Evolutionary conservation across 306 rosid species (phyloP).

Genomic region (Prosopis cineraria): DNA sequence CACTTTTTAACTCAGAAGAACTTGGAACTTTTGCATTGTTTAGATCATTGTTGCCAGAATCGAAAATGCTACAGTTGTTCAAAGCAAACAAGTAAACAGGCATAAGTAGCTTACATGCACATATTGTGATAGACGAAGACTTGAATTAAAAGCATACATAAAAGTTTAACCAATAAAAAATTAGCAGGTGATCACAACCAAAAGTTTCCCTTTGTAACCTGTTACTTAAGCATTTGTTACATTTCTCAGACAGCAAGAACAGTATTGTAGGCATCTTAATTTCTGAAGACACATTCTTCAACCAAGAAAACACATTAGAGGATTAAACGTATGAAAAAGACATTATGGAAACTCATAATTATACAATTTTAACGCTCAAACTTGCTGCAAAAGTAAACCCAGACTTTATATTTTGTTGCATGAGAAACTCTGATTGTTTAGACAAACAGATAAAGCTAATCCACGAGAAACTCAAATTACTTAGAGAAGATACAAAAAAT

Average conservation of each 20-base stretch:
- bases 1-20: slow-evolving; percentile 67
- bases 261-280: not conserved
- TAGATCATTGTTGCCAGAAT: slow-evolving; percentile 61
- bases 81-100: slow-evolving; percentile 24
- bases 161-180: not conserved
- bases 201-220: not conserved
- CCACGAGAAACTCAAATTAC: not conserved
- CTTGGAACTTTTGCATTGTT: slow-evolving; percentile 52
- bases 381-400: not conserved
- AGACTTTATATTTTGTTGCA: not conserved
- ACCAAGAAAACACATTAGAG: not conserved
- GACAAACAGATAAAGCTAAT: not conserved
- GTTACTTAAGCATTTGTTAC: not conserved
- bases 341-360: slow-evolving; percentile 9
- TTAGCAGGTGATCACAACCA: not conserved
- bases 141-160: not conserved
- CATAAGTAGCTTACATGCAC: not conserved
- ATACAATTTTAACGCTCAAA: not conserved
- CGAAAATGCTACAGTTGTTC: slow-evolving; percentile 68
- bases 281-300: not conserved
- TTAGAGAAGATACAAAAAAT: not conserved
- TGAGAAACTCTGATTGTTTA: not conserved
- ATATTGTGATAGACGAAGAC: slow-evolving; percentile 3
- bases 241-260: slow-evolving; percentile 4
- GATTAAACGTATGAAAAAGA: not conserved